phyloP scores from a whole-genome alignment of 129 eudicot species.

The Flaveria robusta region DNA sequence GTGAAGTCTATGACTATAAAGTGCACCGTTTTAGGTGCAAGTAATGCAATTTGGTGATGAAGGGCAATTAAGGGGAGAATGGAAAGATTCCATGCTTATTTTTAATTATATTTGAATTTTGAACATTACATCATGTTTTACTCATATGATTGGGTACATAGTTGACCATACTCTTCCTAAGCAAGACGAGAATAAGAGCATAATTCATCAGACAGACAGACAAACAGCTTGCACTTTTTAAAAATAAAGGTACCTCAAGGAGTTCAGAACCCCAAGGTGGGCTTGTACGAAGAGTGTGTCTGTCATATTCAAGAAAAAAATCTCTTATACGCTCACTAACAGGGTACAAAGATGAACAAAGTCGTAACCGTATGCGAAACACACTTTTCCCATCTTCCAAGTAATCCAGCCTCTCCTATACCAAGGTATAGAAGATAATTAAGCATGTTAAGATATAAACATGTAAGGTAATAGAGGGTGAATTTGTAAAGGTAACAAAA shows the following conservation, averaged over 20 bases:
- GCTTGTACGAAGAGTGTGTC: constrained; percentile 96
- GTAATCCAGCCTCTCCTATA: constrained; percentile 90
- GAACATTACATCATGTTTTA: not conserved
- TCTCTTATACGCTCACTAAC: constrained; percentile 93
- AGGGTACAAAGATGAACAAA: constrained; percentile 94
- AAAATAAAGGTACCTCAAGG: constrained; percentile 65
- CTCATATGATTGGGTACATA: not conserved
- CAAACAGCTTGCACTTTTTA: not conserved
- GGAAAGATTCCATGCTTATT: not conserved
- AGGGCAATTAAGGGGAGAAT: not conserved
- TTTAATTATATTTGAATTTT: not conserved
- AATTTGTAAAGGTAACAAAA: constrained; percentile 7
- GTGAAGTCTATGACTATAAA: not conserved
- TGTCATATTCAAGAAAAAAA: constrained; percentile 95
- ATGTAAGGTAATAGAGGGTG: not conserved
- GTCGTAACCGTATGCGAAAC: constrained; percentile 76
- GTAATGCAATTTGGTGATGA: not conserved
- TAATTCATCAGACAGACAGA: not conserved
- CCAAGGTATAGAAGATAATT: constrained; percentile 1
- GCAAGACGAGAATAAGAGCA: constrained; percentile 10
- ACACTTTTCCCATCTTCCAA: constrained; percentile 92
- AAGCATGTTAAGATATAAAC: constrained; percentile 5
- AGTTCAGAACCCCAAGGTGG: constrained; percentile 99
- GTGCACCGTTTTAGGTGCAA: not conserved
- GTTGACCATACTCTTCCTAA: constrained; percentile 13